Base-by-base conservation (phyloP, 345 rosid species). In the Populus alba region DNA sequence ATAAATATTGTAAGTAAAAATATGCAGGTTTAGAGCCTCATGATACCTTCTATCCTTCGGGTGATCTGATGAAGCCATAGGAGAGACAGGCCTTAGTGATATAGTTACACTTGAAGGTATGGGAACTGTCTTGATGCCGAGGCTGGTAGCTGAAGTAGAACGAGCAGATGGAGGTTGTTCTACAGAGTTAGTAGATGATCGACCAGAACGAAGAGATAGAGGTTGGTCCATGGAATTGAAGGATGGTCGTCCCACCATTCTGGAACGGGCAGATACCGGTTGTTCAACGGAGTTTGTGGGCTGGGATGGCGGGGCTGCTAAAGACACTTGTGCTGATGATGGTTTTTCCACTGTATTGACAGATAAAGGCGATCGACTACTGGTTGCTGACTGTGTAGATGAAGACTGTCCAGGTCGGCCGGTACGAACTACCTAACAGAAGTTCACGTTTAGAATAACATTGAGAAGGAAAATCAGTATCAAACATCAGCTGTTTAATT, bases 1-100 rank as follows among this genome's bases (percentile, higher is more conserved):
- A 63, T 57, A 49, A 15, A 25, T 67, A 37, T 47, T 59, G 37
- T 7, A 68, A 68, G 70, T 62, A 10, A 71, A 78, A 57, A 68
- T 35, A 18, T 22, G 47, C 20, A 59, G 38, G 49, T 68, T 41
- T 71, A 55, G 53, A 74, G 49, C 39, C 18, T 51, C 29, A 68
- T 43, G 47, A 59, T 89, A 91, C 97, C 97, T 91, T 85, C 83
- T 85, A 29, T 87, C 93, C 84, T 78, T 77, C 65, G 86, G 85
- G 37, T 85, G 43, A 62, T 90, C 94, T 11, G 83, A 45, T 68
- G 83, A 75, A 77, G 79, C 61, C 10, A 70, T 73, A 76, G 91
- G 73, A 73, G 94, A 80, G n/a, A 81, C 63, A 22, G 91, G 95
- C 87, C 88, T 92, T 39, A 90, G 83, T 78, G 92, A 79, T 74